These are phyloP conservation scores for Apiospora kogelbergensis DNA, from an alignment of 2,329 filamentous ascomycete species.

Conservation along the genomic window DNA sequence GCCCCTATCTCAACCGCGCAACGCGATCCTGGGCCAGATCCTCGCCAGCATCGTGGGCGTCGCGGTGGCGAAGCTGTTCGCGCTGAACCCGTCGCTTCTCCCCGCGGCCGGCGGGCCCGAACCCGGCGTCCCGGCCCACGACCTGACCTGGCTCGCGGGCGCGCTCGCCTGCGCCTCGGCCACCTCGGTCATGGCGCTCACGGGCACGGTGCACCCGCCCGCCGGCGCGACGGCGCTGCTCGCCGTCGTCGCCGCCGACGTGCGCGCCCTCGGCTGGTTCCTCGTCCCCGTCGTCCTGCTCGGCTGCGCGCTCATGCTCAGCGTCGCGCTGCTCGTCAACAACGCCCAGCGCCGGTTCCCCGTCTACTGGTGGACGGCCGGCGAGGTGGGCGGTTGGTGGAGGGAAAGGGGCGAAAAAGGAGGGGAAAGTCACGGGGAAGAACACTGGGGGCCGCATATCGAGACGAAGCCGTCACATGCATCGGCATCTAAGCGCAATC, in stretches of 20 bases:
- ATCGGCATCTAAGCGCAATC: neutral
- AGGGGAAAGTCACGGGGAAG: neutral
- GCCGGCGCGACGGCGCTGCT: constrained; percentile 73
- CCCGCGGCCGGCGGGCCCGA: neutral
- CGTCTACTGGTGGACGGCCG: constrained; percentile 68
- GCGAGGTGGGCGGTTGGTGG: constrained; percentile 21
- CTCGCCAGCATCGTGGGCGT: constrained; percentile 62
- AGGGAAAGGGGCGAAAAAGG: neutral
- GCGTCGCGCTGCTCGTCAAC: constrained; percentile 63
- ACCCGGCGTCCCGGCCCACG: constrained; percentile 38
- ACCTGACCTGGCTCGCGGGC: constrained; percentile 63
- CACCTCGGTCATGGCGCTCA: constrained; percentile 65
- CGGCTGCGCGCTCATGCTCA: constrained; percentile 60
- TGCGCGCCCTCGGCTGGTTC: constrained; percentile 65
- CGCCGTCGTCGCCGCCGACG: constrained; percentile 58
- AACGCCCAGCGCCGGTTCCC: constrained; percentile 69
- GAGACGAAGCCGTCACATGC: neutral
- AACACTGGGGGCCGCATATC: neutral
- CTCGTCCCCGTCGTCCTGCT: constrained; percentile 64
- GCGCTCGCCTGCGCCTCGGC: constrained; percentile 64
- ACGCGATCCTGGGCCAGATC: constrained; percentile 66
- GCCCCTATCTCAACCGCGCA: constrained; percentile 72
- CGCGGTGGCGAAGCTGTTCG: constrained; percentile 64
- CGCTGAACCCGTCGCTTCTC: constrained; percentile 31
- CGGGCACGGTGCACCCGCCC: constrained; percentile 72